Evolutionary conservation across 441 rosid species (phyloP).

Genomic region (Mallotus japonicus): DNA sequence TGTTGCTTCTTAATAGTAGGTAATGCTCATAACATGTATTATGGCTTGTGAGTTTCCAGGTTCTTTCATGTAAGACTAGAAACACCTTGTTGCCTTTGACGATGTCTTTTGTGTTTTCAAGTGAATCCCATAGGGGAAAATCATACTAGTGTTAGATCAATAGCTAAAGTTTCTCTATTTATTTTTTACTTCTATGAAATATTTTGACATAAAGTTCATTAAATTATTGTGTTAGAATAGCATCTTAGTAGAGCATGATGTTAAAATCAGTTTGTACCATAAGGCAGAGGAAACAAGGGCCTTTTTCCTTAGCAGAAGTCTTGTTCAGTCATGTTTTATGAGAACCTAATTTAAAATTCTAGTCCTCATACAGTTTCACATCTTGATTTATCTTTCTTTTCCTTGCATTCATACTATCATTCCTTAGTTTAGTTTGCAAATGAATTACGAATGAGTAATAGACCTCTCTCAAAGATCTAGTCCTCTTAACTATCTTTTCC

Average conservation of each 20-base stretch:
- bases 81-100: neutral
- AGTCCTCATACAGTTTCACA: neutral
- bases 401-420: neutral
- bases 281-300: neutral
- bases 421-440: neutral
- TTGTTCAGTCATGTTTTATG: neutral
- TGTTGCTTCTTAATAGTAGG: constrained; percentile 11
- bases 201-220: neutral
- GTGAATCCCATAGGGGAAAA: too few relatives aligned
- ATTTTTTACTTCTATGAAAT: neutral
- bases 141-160: too few relatives aligned
- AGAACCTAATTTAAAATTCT: too few relatives aligned
- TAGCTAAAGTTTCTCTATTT: neutral
- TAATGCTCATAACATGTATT: neutral
- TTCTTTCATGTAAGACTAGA: neutral
- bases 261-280: neutral
- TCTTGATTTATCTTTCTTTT: neutral
- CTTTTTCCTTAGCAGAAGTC: neutral
- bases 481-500: neutral
- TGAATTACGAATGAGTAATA: neutral
- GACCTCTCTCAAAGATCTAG: neutral
- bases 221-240: neutral
- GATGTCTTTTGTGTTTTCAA: neutral
- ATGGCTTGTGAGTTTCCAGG: neutral
- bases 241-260: neutral